phyloP scores from a whole-genome alignment of 2,329 filamentous ascomycete genomes.

The Harringtonia aguacate region DNA sequence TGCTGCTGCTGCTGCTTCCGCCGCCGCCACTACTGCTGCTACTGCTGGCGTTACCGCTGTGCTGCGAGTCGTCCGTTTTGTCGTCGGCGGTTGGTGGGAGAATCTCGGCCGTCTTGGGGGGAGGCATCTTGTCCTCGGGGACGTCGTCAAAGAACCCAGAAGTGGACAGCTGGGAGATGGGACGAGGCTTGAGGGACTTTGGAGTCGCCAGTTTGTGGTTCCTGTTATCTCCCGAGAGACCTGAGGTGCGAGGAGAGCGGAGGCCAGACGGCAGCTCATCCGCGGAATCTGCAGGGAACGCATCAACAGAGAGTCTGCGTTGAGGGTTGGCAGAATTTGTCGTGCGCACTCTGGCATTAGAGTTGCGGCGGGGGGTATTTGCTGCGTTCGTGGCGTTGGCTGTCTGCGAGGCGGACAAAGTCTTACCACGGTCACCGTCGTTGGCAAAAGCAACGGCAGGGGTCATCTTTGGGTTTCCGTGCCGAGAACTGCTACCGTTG shows the following conservation, averaged over 20 bases:
- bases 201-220: slow-evolving; percentile 7
- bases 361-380: slow-evolving; percentile 17
- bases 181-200: slow-evolving; percentile 17
- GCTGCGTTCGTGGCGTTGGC: background rate
- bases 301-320: slow-evolving; percentile 22
- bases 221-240: slow-evolving; percentile 13
- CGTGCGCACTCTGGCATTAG: slow-evolving; percentile 22
- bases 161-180: slow-evolving; percentile 23
- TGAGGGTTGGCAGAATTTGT: slow-evolving; percentile 18
- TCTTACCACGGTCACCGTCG: background rate
- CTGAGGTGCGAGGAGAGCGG: slow-evolving; percentile 18
- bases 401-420: background rate
- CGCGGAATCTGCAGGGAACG: slow-evolving; percentile 16
- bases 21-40: slow-evolving; percentile 15
- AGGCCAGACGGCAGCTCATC: slow-evolving; percentile 20
- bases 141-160: slow-evolving; percentile 22
- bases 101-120: slow-evolving; percentile 15
- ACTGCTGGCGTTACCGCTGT: slow-evolving; percentile 10
- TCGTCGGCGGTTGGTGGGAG: slow-evolving; percentile 12
- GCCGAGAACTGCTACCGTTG: no score
- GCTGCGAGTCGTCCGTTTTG: slow-evolving; percentile 11
- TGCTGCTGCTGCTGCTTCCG: no score
- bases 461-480: background rate
- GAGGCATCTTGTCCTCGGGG: slow-evolving; percentile 22
- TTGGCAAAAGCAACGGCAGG: background rate